A percentile compares a stretch with the other conserved stretches of the same genome.
Evolutionary conservation across 345 rosid species (phyloP).

Genomic region (Citrus reticulata): DNA sequence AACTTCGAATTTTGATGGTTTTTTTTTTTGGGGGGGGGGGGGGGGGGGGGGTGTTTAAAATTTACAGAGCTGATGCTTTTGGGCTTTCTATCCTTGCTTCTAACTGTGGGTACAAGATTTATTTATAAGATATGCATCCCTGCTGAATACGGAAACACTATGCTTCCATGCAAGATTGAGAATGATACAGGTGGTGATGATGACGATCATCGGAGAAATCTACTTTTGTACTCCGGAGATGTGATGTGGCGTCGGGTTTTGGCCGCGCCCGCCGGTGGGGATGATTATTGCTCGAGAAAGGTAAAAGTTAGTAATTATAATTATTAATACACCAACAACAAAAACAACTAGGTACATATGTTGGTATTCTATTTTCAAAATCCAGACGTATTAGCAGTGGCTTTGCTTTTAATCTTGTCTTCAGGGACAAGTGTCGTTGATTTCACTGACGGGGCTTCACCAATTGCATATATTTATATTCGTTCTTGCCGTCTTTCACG

Average conservation of each 20-base stretch:
- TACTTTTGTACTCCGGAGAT: slow-evolving; percentile 28
- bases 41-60: not conserved
- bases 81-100: slow-evolving; percentile 58
- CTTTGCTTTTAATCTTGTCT: not conserved
- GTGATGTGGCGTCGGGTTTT: slow-evolving; percentile 33
- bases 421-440: slow-evolving; percentile 40
- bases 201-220: slow-evolving; percentile 23
- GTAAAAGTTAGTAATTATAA: not conserved
- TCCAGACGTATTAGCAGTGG: too few species aligned
- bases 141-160: slow-evolving; percentile 25
- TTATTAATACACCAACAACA: too few species aligned
- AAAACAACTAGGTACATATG: too few species aligned
- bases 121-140: slow-evolving; percentile 49
- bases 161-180: slow-evolving; percentile 53
- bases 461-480: slow-evolving; percentile 65
- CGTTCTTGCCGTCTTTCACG: slow-evolving; percentile 58
- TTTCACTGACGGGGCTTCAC: slow-evolving; percentile 48
- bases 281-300: slow-evolving; percentile 26
- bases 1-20: not conserved
- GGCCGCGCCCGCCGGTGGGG: slow-evolving; percentile 23
- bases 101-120: slow-evolving; percentile 39
- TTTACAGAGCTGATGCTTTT: slow-evolving; percentile 57
- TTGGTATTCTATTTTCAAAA: too few species aligned
- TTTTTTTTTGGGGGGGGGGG: too few species aligned
- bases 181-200: not conserved